These are phyloP conservation scores for Salix purpurea DNA, from an alignment of 345 rosid genomes.

Conservation along the genomic window DNA sequence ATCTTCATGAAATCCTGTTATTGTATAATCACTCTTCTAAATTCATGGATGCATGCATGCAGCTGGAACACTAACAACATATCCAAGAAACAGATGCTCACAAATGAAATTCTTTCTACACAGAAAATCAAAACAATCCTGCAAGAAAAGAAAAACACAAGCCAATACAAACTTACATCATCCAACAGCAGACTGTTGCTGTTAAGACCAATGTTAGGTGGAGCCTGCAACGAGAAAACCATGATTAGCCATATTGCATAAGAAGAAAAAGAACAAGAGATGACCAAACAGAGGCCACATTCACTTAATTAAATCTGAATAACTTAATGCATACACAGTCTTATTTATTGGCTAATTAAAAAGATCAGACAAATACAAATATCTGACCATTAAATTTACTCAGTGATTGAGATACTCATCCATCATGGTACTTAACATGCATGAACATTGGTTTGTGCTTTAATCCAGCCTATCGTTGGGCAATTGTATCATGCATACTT, in stretches of 20 bases:
- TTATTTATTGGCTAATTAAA: not conserved
- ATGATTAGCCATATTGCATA: not conserved
- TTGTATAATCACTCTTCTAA: not conserved
- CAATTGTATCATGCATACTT: not conserved
- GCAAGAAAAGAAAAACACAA: not conserved
- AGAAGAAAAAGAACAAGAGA: not conserved
- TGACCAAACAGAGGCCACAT: not conserved
- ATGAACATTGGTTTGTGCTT: not conserved
- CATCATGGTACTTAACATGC: not conserved
- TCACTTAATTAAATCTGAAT: not conserved
- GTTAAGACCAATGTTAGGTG: slow-evolving; percentile 88
- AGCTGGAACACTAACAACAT: not conserved
- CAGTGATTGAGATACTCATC: not conserved
- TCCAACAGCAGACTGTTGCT: slow-evolving; percentile 93
- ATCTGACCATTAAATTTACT: not conserved
- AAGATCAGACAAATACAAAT: not conserved
- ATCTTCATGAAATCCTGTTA: not conserved
- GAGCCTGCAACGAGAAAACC: slow-evolving; percentile 44
- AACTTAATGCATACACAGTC: not conserved
- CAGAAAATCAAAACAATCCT: not conserved
- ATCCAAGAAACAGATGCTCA: not conserved
- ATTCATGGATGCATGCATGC: not conserved
- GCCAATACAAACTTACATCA: slow-evolving; percentile 60
- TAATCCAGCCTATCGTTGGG: not conserved
- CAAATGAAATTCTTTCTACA: not conserved